A percentile compares a stretch with the other conserved stretches of the same genome.
Conservation (phyloP, 495 filamentous ascomycete genomes). For the Tirmania nivea region DNA sequence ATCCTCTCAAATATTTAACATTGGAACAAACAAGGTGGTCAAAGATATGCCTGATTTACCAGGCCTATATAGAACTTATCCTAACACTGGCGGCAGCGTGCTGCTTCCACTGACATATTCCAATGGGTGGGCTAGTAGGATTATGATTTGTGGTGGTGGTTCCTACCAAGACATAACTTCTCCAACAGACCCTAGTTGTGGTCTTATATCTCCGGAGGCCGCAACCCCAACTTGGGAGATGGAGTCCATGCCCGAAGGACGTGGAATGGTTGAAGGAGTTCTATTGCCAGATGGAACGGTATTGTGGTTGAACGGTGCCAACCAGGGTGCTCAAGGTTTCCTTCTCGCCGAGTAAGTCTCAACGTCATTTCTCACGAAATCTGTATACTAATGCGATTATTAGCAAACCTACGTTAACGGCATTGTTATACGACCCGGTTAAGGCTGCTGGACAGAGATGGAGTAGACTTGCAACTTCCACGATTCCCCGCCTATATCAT, state of each 20-base stretch:
- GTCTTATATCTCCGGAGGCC: constrained; percentile 33
- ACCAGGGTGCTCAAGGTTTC: constrained; percentile 38
- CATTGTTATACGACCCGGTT: constrained; percentile 35
- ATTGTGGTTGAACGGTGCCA: constrained; percentile 36
- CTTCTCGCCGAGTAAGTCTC: constrained; percentile 22
- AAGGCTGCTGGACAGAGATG: constrained; percentile 31
- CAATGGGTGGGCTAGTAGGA: constrained; percentile 30
- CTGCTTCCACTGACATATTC: constrained; percentile 32
- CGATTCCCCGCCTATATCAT: constrained; percentile 37
- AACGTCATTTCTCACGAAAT: too few relatives aligned
- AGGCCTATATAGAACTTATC: constrained; percentile 39
- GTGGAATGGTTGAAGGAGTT: constrained; percentile 38
- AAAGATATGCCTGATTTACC: constrained; percentile 33
- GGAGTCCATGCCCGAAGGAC: constrained; percentile 40
- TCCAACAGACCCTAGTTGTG: constrained; percentile 37
- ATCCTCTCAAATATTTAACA: constrained; percentile 34
- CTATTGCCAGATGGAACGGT: constrained; percentile 40
- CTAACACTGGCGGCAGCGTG: constrained; percentile 39
- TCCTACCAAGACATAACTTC: constrained; percentile 40
- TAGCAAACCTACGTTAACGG: constrained; percentile 29
- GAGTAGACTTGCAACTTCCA: constrained; percentile 26
- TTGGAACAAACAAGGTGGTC: constrained; percentile 22
- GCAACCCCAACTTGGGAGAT: constrained; percentile 34
- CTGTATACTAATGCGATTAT: too few relatives aligned
- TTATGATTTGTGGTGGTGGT: constrained; percentile 41